Evolutionary conservation across 73 alveolate genomes (phyloP).

Genomic region (Paraurostyla sp.): DNA sequence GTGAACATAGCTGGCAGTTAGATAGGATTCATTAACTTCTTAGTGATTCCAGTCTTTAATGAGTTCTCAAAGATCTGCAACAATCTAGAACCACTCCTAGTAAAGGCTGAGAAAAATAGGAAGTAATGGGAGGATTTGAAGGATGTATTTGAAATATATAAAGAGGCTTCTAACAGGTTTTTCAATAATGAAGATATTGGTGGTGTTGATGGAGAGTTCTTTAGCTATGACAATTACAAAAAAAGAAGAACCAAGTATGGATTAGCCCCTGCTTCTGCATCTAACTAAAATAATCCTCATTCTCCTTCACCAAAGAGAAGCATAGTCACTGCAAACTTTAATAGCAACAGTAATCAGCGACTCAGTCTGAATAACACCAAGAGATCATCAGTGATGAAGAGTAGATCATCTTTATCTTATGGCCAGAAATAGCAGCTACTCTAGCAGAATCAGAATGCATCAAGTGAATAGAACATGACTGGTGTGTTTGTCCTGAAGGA

Average conservation of each 20-base stretch:
- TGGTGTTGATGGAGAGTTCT: not conserved
- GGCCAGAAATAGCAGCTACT: too few species aligned
- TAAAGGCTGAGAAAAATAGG: not conserved
- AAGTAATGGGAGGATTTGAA: slow-evolving; percentile 4
- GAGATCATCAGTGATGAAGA: too few species aligned
- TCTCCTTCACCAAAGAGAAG: not conserved
- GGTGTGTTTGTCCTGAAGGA: slow-evolving; percentile 8
- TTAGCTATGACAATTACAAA: not conserved
- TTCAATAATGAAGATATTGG: not conserved
- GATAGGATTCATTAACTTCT: slow-evolving; percentile 57
- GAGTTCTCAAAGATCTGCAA: not conserved
- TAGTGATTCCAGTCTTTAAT: slow-evolving; percentile 13
- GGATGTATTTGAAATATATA: not conserved
- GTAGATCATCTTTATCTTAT: too few species aligned
- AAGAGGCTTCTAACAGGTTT: not conserved
- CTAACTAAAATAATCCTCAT: not conserved
- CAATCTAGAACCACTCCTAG: not conserved
- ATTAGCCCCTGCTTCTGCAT: not conserved
- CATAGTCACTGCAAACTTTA: not conserved
- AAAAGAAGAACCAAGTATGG: not conserved
- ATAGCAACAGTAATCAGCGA: not conserved
- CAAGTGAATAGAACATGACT: not conserved
- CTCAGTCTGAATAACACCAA: too few species aligned
- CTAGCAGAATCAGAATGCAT: too few species aligned
- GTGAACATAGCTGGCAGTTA: slow-evolving; percentile 63